These are phyloP conservation scores for Neurospora sp. DNA, from an alignment of 495 filamentous ascomycete genomes.

Conservation along the genomic window DNA sequence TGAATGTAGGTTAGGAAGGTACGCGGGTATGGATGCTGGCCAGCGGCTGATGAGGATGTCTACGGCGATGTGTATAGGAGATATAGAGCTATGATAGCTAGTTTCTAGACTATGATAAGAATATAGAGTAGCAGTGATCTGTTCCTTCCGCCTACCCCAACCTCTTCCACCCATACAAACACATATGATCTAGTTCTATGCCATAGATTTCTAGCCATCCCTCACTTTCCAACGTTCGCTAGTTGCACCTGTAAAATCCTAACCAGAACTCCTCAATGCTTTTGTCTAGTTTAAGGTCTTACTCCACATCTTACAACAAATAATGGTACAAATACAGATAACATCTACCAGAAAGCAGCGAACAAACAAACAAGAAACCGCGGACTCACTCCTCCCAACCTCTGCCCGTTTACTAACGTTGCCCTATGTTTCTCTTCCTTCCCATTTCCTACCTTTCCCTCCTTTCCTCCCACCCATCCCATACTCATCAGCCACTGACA, in stretches of 20 bases:
- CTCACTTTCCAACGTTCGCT: not conserved
- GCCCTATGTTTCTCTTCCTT: too few relatives aligned
- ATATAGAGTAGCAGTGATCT: not conserved
- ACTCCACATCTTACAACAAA: not conserved
- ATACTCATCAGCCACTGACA: not conserved
- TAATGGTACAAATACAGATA: not conserved
- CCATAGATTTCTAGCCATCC: too few relatives aligned
- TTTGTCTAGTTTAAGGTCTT: not conserved
- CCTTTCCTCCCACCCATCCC: constrained; percentile 8
- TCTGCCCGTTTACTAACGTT: too few relatives aligned
- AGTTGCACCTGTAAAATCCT: not conserved
- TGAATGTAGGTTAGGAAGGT: not conserved
- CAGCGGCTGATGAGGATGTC: not conserved
- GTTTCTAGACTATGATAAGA: not conserved
- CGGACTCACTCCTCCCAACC: not conserved
- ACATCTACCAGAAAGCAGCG: not conserved
- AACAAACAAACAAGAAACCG: not conserved
- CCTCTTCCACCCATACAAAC: not conserved
- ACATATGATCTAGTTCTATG: not conserved
- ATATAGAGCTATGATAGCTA: not conserved
- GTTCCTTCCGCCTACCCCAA: not conserved
- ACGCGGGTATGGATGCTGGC: not conserved
- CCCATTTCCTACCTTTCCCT: constrained; percentile 3
- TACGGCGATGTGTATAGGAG: not conserved
- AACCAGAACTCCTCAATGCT: not conserved